Conservation (phyloP, 225 moss, liverwort and hornwort genomes). For the Asterella californica region DNA sequence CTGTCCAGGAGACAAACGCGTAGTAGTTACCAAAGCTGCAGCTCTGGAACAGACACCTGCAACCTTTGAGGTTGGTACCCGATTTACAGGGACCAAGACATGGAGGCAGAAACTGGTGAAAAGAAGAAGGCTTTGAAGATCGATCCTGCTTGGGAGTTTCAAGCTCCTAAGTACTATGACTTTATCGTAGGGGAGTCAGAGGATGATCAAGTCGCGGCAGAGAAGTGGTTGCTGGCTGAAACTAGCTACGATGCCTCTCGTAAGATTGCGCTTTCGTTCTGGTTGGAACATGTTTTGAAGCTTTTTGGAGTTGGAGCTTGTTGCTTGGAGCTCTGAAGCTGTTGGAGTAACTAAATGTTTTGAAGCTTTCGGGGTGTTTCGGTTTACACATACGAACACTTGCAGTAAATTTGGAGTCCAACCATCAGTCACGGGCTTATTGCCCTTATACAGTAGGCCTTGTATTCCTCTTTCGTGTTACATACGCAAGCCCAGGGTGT, state of each 20-base stretch:
- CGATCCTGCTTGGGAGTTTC: slow-evolving; percentile 64
- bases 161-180: slow-evolving; percentile 71
- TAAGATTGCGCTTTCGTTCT: slow-evolving; percentile 18
- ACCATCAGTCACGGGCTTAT: neutral
- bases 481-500: neutral
- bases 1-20: neutral
- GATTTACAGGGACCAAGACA: slow-evolving; percentile 19
- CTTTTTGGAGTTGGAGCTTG: neutral
- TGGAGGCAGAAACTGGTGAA: slow-evolving; percentile 34
- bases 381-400: neutral
- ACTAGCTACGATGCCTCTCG: slow-evolving; percentile 43
- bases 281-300: neutral
- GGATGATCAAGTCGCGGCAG: slow-evolving; percentile 50
- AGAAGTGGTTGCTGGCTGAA: slow-evolving; percentile 63
- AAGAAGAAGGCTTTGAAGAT: slow-evolving; percentile 32
- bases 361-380: neutral
- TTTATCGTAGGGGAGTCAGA: slow-evolving; percentile 57
- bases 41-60: neutral
- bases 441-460: neutral
- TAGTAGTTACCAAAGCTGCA: neutral
- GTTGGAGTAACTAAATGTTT: neutral
- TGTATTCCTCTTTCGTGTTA: no score
- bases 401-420: neutral
- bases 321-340: neutral
- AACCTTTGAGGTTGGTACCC: neutral